Evolutionary conservation across 768 basidiomycete species (phyloP).

Genomic region (Omphalotus guepiniiformis): DNA sequence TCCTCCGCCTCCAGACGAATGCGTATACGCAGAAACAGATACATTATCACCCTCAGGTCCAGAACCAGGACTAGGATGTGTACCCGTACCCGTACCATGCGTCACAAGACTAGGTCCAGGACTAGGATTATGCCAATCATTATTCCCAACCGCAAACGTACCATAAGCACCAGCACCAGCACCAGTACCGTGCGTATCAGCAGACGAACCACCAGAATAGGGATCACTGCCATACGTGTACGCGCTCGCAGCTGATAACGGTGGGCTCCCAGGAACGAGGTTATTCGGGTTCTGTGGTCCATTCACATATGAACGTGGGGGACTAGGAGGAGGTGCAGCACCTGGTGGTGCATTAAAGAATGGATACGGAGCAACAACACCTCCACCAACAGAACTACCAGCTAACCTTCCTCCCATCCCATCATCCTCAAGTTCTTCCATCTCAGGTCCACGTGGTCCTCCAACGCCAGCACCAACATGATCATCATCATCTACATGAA

Average conservation of each 20-base stretch:
- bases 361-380: slow-evolving; percentile 4
- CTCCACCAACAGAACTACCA: background rate
- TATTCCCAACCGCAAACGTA: background rate
- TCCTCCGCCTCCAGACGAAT: background rate
- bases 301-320: background rate
- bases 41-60: background rate
- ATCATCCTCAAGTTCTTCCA: slow-evolving; percentile 6
- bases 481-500: slow-evolving; percentile 1
- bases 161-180: background rate
- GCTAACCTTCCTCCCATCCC: slow-evolving; percentile 6
- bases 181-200: background rate
- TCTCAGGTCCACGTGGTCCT: background rate
- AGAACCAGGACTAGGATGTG: slow-evolving; percentile 2
- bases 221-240: background rate
- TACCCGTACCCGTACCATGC: too few species aligned
- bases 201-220: too few species aligned
- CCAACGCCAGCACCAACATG: background rate
- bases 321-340: background rate
- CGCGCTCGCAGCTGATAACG: background rate
- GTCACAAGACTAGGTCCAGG: background rate
- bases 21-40: background rate
- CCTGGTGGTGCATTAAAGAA: background rate
- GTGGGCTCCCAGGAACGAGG: background rate
- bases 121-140: background rate
- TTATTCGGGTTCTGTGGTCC: background rate